Evolutionary conservation across 805 yeast species (phyloP).

Genomic region (Zygosaccharomyces kombuchaensis): DNA sequence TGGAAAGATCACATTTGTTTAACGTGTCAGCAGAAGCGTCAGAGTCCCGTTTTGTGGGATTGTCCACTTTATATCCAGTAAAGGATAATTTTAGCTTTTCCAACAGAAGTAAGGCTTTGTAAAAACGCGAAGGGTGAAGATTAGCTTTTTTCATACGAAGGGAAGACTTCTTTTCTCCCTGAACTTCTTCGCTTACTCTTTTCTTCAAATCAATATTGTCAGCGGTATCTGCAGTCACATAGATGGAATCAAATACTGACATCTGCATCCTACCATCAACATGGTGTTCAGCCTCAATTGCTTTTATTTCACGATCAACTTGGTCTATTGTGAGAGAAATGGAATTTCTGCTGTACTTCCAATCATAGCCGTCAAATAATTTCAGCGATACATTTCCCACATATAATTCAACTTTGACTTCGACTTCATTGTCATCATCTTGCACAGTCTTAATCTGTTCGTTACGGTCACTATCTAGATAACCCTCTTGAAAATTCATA

Average conservation of each 20-base stretch:
- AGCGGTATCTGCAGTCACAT: slow-evolving; percentile 52
- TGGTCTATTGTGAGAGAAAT: slow-evolving; percentile 61
- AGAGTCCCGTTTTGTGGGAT: slow-evolving; percentile 37
- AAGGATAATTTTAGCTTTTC: slow-evolving; percentile 49
- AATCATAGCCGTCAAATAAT: slow-evolving; percentile 88
- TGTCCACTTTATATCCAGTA: slow-evolving; percentile 43
- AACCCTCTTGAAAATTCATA: slow-evolving; percentile 16
- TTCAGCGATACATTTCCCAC: slow-evolving; percentile 40
- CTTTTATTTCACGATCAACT: slow-evolving; percentile 44
- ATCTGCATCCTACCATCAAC: slow-evolving; percentile 13
- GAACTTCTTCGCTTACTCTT: slow-evolving; percentile 51
- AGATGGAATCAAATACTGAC: slow-evolving; percentile 66
- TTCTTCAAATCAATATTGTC: slow-evolving; percentile 46
- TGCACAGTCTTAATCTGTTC: neutral
- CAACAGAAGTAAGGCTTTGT: slow-evolving; percentile 56
- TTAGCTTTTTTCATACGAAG: slow-evolving; percentile 42
- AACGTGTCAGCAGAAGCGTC: slow-evolving; percentile 42
- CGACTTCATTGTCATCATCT: slow-evolving; percentile 1
- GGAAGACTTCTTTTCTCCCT: slow-evolving; percentile 31
- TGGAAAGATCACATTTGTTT: slow-evolving; percentile 45
- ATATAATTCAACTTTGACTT: slow-evolving; percentile 27
- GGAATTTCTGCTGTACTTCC: slow-evolving; percentile 70
- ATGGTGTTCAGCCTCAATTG: slow-evolving; percentile 11
- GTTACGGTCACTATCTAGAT: slow-evolving; percentile 14
- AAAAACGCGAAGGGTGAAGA: slow-evolving; percentile 58